These are phyloP conservation scores for Combretum micranthum DNA, from an alignment of 345 rosid species.

Conservation along the genomic window DNA sequence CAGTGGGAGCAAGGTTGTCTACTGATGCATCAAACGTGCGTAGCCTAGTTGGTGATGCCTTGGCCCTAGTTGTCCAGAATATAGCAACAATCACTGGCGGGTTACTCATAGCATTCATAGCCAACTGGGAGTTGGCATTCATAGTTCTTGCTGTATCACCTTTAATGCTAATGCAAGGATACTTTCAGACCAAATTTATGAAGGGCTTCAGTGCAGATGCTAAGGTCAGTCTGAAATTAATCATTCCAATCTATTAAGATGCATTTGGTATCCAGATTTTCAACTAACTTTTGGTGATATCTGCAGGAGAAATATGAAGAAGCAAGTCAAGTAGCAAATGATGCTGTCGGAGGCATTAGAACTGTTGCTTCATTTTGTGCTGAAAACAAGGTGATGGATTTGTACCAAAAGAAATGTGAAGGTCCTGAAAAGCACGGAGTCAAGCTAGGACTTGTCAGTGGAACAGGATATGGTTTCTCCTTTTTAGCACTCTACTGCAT, in stretches of 20 bases:
- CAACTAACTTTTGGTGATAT: background rate
- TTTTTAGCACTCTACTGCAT: conserved; percentile 36
- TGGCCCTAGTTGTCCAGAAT: conserved; percentile 50
- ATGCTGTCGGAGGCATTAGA: conserved; percentile 59
- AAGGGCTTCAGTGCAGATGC: conserved; percentile 54
- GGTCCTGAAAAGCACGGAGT: conserved; percentile 41
- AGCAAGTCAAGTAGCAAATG: conserved; percentile 68
- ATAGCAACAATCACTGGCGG: conserved; percentile 36
- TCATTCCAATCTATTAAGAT: background rate
- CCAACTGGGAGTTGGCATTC: conserved; percentile 53
- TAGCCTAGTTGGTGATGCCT: conserved; percentile 45
- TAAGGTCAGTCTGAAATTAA: conserved; percentile 21
- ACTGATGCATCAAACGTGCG: conserved; percentile 52
- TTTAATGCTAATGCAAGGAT: conserved; percentile 34
- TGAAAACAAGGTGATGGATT: conserved; percentile 46
- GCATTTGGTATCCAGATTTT: background rate
- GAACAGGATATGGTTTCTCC: conserved; percentile 46
- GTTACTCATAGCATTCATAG: conserved; percentile 39
- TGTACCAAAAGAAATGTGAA: conserved; percentile 46
- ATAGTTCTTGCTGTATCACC: conserved; percentile 38
- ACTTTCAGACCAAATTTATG: conserved; percentile 29
- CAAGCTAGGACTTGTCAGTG: conserved; percentile 43
- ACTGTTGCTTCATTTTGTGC: conserved; percentile 66
- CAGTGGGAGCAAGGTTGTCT: conserved; percentile 57
- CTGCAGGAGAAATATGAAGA: conserved; percentile 57